phyloP scores from a whole-genome alignment of 116 monocot species.

The Zostera marina region DNA sequence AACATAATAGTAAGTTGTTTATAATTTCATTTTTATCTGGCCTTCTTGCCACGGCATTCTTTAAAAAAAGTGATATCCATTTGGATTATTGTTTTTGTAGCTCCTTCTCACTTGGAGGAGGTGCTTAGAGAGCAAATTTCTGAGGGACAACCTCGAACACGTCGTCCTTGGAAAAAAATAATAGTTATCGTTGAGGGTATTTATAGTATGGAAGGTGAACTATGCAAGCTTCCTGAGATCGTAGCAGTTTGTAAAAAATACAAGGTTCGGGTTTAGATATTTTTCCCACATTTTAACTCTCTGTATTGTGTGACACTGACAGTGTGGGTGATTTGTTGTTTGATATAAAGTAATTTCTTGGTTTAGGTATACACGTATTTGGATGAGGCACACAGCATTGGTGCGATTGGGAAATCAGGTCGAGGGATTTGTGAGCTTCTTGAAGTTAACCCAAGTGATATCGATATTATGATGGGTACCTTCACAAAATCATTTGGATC shows the following conservation, averaged over 20 bases:
- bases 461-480: slow-evolving; percentile 98
- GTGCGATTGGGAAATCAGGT: slow-evolving; percentile 83
- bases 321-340: neutral
- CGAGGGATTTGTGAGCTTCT: slow-evolving; percentile 87
- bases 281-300: neutral
- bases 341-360: neutral
- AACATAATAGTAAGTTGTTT: slow-evolving; percentile 60
- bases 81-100: slow-evolving; percentile 21
- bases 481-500: slow-evolving; percentile 97
- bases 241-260: slow-evolving; percentile 97
- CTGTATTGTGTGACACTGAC: too few relatives aligned
- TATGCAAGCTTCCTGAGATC: slow-evolving; percentile 93
- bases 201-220: slow-evolving; percentile 99
- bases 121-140: slow-evolving; percentile 92
- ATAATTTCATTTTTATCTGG: neutral
- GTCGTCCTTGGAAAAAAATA: slow-evolving; percentile 95
- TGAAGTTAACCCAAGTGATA: slow-evolving; percentile 72
- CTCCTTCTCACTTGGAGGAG: slow-evolving; percentile 83
- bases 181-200: slow-evolving; percentile 96
- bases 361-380: slow-evolving; percentile 76
- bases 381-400: slow-evolving; percentile 96
- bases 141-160: slow-evolving; percentile 78
- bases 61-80: neutral
- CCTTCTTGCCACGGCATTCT: neutral
- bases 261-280: slow-evolving; percentile 31